Percentiles rank a stretch among this genome's conserved stretches.
Conservation (phyloP, 805 yeast genomes). For the Kazachstania kunashirensis region DNA sequence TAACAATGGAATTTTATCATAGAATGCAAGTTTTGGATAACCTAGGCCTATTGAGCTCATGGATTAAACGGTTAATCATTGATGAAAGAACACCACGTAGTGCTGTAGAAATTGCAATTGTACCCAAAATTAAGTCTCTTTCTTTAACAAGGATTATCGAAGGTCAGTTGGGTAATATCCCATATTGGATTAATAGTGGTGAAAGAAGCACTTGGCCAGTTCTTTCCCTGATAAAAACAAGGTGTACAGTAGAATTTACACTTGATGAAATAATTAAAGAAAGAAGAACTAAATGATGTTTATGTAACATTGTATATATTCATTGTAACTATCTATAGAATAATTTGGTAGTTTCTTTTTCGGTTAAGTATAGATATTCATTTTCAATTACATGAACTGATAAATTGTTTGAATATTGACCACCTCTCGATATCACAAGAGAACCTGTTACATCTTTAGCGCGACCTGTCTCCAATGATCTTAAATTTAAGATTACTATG, state of each 20-base stretch:
- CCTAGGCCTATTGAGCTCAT: conserved; percentile 61
- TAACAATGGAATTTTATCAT: conserved; percentile 75
- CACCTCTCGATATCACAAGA: conserved; percentile 50
- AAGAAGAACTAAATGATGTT: conserved; percentile 17
- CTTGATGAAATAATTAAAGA: conserved; percentile 58
- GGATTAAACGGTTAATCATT: conserved; percentile 64
- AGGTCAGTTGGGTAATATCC: conserved; percentile 67
- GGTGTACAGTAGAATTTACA: conserved; percentile 85
- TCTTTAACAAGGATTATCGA: conserved; percentile 71
- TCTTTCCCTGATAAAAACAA: conserved; percentile 69
- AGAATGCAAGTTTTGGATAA: conserved; percentile 72
- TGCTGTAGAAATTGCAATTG: conserved; percentile 79
- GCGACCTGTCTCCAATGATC: conserved; percentile 68
- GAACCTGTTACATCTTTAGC: conserved; percentile 78
- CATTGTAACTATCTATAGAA: conserved; percentile 29
- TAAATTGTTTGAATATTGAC: conserved; percentile 18
- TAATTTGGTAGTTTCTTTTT: conserved; percentile 42
- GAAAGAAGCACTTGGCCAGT: conserved; percentile 92
- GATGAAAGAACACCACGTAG: conserved; percentile 81
- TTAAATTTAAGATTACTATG: conserved; percentile 35
- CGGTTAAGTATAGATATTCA: conserved; percentile 51
- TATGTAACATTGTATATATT: too few relatives aligned
- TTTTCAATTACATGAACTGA: conserved; percentile 38
- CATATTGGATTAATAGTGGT: conserved; percentile 85
- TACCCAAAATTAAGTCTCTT: conserved; percentile 71